Conservation (phyloP, 2,329 filamentous ascomycete genomes). For the Alternaria sp. region DNA sequence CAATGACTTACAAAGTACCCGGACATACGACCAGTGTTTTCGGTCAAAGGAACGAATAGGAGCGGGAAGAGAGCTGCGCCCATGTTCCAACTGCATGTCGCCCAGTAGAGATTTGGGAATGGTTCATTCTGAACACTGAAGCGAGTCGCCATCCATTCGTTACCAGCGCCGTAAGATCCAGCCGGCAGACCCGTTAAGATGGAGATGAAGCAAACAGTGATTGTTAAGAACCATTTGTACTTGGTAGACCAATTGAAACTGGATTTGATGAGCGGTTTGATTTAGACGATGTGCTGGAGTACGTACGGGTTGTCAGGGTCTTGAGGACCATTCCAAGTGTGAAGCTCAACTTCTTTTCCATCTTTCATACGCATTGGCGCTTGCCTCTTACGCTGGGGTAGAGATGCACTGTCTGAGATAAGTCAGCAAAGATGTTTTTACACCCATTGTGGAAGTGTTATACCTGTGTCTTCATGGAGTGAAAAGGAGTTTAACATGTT, state of each 20-base stretch:
- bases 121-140: constrained; percentile 50
- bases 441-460: not conserved
- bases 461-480: constrained; percentile 23
- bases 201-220: constrained; percentile 56
- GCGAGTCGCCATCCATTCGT: constrained; percentile 45
- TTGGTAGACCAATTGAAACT: constrained; percentile 54
- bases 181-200: constrained; percentile 55
- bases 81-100: constrained; percentile 52
- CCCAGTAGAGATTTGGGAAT: constrained; percentile 53
- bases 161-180: constrained; percentile 53
- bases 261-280: too few species aligned
- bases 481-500: constrained; percentile 23
- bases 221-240: constrained; percentile 55
- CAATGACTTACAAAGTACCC: constrained; percentile 51
- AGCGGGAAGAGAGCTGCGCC: constrained; percentile 54
- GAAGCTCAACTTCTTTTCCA: constrained; percentile 37
- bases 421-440: not conserved
- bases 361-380: constrained; percentile 21
- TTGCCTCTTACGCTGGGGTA: constrained; percentile 11
- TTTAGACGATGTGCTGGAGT: too few species aligned
- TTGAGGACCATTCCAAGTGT: constrained; percentile 35
- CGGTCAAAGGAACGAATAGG: constrained; percentile 54
- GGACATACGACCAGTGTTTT: constrained; percentile 56
- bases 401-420: constrained; percentile 8
- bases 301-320: constrained; percentile 40